Base-by-base conservation (phyloP, 2,329 filamentous ascomycete species). In the Orbilia javanica region DNA sequence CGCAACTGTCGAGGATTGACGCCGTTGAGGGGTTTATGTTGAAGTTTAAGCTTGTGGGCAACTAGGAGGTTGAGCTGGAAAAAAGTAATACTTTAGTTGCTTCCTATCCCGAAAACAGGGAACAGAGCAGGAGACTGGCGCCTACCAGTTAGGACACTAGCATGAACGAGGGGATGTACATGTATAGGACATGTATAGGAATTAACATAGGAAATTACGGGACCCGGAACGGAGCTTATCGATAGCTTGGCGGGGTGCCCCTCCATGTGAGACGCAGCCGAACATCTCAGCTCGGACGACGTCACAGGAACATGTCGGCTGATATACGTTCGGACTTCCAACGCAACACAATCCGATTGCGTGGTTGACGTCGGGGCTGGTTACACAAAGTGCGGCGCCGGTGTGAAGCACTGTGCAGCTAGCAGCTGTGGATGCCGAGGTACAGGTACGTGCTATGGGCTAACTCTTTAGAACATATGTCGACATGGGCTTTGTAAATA, bases 221-320 rank as follows among this genome's bases (percentile, higher is more conserved):
- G 27, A 31, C 57, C 42, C 44, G 31, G 27, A 3, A 53, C 27
- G 20, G 18, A 36, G 34, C 36, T 70, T 77, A 77, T 77, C 66
- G 66, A 71, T 70, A 67, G 57, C 66, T 52, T 64, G 64, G 66
- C 42, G 50, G 57, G 65, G 50, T 65, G 48, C 50, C 69, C 69
- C 69, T 60, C 68, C 63, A 75, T 64, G 64, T 69, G 64, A 46
- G 46, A 53, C 46, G 31, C 22, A 5, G 29, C 46, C 34, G 39
- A 22, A 55, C 39, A 50, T 39, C 39, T 55, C 39, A 22, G 48
- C 39, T 46, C 29, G 34, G 48, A 62, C 73, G 66, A 55, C 46
- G 68, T 79, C 70, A 66, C 76, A 62, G 73, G 72, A 67, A 60
- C 62, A 65, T 70, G 75, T 79, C 76, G 69, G 69, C 60, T 79